These are phyloP conservation scores for Paspalum notatum DNA, from an alignment of 176 grass and related monocot genomes.

Conservation along the genomic window DNA sequence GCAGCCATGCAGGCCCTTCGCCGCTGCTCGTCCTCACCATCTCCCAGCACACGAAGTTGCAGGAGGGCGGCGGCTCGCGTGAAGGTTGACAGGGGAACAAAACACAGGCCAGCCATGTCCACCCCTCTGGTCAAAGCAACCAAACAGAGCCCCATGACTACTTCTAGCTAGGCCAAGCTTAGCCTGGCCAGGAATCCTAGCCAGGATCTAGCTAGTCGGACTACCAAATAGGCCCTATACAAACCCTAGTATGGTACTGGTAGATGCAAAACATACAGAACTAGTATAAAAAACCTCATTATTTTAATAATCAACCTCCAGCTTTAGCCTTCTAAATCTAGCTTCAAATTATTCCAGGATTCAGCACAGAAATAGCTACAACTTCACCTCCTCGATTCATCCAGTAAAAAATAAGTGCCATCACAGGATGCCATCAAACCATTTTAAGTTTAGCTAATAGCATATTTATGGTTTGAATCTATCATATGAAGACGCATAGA, in stretches of 20 bases:
- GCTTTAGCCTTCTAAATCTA: background rate
- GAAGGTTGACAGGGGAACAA: too few species aligned
- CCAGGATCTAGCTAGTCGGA: too few species aligned
- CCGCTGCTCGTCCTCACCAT: too few species aligned
- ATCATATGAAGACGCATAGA: background rate
- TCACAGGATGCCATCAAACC: background rate
- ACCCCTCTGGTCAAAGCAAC: too few species aligned
- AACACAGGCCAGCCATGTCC: too few species aligned
- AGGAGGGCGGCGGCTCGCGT: too few species aligned
- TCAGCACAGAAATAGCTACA: slow-evolving; percentile 16
- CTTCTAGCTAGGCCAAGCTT: too few species aligned
- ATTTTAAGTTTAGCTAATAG: background rate
- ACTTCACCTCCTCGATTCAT: background rate
- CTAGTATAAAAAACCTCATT: background rate
- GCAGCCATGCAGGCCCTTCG: too few species aligned
- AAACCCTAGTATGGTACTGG: background rate
- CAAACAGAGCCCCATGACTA: too few species aligned
- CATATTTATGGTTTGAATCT: background rate
- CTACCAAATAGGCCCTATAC: too few species aligned
- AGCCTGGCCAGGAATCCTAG: too few species aligned
- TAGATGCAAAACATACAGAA: slow-evolving; percentile 1
- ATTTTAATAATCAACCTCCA: slow-evolving; percentile 1
- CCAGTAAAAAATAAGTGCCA: slow-evolving; percentile 2
- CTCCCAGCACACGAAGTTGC: too few species aligned
- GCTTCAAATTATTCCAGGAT: background rate